Evolutionary conservation across 2,329 filamentous ascomycete species (phyloP), one percentile per base, ranked within the genome.

Genomic region (Emergomyces orientalis): DNA sequence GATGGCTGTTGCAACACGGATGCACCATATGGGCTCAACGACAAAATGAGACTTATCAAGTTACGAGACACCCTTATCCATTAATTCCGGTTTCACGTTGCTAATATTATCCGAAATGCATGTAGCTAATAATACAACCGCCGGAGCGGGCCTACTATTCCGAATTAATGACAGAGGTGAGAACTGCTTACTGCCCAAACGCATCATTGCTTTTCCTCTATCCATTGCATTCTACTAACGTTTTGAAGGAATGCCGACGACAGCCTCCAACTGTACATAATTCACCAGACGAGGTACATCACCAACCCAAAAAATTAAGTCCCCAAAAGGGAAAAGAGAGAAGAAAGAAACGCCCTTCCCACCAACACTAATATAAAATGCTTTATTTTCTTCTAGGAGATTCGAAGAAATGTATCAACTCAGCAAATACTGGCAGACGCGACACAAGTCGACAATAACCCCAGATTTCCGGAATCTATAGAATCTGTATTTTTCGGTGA

Each of bases 111-210:
- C 13, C 25, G 11, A 51, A 27, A 45, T 47, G 17, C 9, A n/a
- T 45, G 8, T 30, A 59, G 56, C 39, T 17, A 34, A 59, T 59
- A 32, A 59, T 59, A 59, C 17, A 47, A 13, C 56, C 22, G 7
- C 41, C 56, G 25, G 56, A 47, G 9, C 41, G 25, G 34, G 56
- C 41, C 19, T 45, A 59, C 19, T 47, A 17, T 19, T 45, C 56
- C 39, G 56, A 59, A 59, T 17, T 59, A 39, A 59, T 59, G 56
- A 41, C 41, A 4, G 56, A 59, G 22, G 56, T 59, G 25, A 56
- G 54, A 39, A 47, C 8, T 27, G 34, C 37, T 14, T 41, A 14
- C 34, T 41, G 34, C n/a, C n/a, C 5, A 19, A 43, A 4, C 32
- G 14, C 13, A 32, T 27, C 34, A 5, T 11, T 5, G 9, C 39